Evolutionary conservation across 495 filamentous ascomycete species (phyloP).

Genomic region (Aspergillus ellipticus): DNA sequence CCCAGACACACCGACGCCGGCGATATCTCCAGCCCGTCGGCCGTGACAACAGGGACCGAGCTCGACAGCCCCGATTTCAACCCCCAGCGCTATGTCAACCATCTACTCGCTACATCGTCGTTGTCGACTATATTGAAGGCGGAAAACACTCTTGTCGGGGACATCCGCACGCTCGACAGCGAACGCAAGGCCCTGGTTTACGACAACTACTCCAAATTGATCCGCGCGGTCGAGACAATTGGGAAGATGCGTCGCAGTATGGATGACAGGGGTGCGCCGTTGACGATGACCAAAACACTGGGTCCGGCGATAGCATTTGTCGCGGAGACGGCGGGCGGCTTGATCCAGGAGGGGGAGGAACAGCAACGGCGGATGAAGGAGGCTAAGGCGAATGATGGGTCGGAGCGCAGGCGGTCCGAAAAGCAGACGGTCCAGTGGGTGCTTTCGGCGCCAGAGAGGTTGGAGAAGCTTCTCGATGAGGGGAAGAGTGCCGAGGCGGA

Average conservation of each 20-base stretch:
- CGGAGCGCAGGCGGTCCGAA: constrained; percentile 44
- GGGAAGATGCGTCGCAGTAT: constrained; percentile 57
- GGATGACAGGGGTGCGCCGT: constrained; percentile 43
- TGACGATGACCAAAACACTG: constrained; percentile 58
- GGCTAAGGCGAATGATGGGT: constrained; percentile 31
- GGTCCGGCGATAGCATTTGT: constrained; percentile 76
- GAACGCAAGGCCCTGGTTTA: constrained; percentile 97
- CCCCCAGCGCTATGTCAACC: constrained; percentile 41
- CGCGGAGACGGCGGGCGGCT: constrained; percentile 66
- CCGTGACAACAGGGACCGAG: constrained; percentile 37
- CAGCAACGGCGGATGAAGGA: constrained; percentile 32
- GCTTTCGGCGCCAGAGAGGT: constrained; percentile 52
- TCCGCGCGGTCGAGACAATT: constrained; percentile 92
- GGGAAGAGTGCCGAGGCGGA: constrained; percentile 53
- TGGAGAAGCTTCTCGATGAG: constrained; percentile 46
- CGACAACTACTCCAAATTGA: constrained; percentile 96
- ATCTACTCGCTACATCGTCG: constrained; percentile 51
- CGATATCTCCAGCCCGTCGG: constrained; percentile 29
- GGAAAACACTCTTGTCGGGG: constrained; percentile 54
- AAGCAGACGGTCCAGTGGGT: constrained; percentile 71
- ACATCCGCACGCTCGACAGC: constrained; percentile 86
- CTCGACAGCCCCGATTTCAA: constrained; percentile 48
- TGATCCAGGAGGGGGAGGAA: constrained; percentile 55
- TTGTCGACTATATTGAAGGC: constrained; percentile 60
- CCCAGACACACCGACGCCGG: constrained; percentile 40